phyloP scores from a whole-genome alignment of 2,329 filamentous ascomycete genomes.

The Penicillium polonicum region DNA sequence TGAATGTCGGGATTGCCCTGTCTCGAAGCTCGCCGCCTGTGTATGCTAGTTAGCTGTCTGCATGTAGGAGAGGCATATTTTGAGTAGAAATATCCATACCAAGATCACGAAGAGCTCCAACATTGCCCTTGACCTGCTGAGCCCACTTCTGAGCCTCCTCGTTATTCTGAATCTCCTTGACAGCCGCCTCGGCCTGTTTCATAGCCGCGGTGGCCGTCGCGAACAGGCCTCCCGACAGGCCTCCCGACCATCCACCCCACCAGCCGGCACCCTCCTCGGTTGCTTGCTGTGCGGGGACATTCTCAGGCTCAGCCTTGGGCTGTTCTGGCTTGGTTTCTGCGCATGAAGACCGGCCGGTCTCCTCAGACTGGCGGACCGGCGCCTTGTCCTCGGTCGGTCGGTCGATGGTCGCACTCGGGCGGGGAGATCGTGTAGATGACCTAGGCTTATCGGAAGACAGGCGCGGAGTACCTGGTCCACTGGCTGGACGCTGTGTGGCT shows the following conservation, averaged over 20 bases:
- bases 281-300: conserved; percentile 48
- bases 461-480: conserved; percentile 80
- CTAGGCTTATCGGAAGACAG: conserved; percentile 48
- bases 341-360: conserved; percentile 70
- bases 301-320: conserved; percentile 39
- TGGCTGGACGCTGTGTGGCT: conserved; percentile 65
- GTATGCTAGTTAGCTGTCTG: conserved; percentile 1
- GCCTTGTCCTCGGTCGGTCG: conserved; percentile 66
- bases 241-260: conserved; percentile 63
- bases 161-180: conserved; percentile 93
- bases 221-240: conserved; percentile 72
- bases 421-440: conserved; percentile 56
- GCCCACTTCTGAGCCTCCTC: conserved; percentile 97
- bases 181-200: conserved; percentile 88
- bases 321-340: conserved; percentile 67
- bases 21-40: conserved; percentile 82
- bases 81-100: conserved; percentile 53
- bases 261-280: conserved; percentile 65
- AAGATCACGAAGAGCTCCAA: conserved; percentile 71
- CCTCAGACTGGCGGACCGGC: conserved; percentile 67
- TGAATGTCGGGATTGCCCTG: conserved; percentile 89
- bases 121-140: conserved; percentile 87
- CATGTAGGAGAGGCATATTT: background rate
- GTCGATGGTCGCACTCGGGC: conserved; percentile 52
- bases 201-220: conserved; percentile 71